phyloP scores from a whole-genome alignment of 1,284 basidiomycete genomes.

The Ustilago xerochloae region DNA sequence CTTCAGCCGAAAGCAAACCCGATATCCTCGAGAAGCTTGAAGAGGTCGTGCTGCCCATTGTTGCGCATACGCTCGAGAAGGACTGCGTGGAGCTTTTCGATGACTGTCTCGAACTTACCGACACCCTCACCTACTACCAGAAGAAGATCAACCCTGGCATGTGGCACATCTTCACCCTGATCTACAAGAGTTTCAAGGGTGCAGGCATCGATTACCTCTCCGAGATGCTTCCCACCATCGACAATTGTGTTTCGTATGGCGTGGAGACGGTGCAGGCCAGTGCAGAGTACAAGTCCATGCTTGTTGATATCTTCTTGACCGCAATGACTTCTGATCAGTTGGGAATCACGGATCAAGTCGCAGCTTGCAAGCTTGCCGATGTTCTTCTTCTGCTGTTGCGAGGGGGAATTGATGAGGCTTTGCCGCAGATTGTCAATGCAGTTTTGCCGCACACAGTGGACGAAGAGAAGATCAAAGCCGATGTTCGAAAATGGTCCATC shows the following conservation, averaged over 20 bases:
- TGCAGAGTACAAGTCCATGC: conserved; percentile 81
- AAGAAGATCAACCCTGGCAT: conserved; percentile 80
- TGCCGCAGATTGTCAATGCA: conserved; percentile 53
- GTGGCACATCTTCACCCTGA: conserved; percentile 87
- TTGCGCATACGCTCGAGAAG: conserved; percentile 76
- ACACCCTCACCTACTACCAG: conserved; percentile 85
- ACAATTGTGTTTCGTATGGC: conserved; percentile 90
- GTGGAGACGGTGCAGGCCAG: conserved; percentile 79
- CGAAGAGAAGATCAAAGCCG: conserved; percentile 72
- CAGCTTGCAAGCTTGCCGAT: conserved; percentile 87
- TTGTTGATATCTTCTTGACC: conserved; percentile 84
- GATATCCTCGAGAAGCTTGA: conserved; percentile 84
- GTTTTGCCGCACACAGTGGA: conserved; percentile 49
- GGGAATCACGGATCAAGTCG: conserved; percentile 76
- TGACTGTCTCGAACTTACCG: conserved; percentile 86
- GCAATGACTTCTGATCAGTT: conserved; percentile 79
- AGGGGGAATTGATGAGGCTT: conserved; percentile 74
- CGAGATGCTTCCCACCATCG: conserved; percentile 88
- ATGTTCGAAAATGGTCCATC: conserved; percentile 80
- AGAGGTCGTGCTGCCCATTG: conserved; percentile 81
- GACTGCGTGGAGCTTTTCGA: conserved; percentile 77
- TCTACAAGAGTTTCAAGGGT: conserved; percentile 84
- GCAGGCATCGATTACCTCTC: conserved; percentile 81
- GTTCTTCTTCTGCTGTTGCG: conserved; percentile 82
- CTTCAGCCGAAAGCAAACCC: conserved; percentile 78